These are phyloP conservation scores for Scedosporium boydii DNA, from an alignment of 2,329 filamentous ascomycete species.

Conservation along the genomic window DNA sequence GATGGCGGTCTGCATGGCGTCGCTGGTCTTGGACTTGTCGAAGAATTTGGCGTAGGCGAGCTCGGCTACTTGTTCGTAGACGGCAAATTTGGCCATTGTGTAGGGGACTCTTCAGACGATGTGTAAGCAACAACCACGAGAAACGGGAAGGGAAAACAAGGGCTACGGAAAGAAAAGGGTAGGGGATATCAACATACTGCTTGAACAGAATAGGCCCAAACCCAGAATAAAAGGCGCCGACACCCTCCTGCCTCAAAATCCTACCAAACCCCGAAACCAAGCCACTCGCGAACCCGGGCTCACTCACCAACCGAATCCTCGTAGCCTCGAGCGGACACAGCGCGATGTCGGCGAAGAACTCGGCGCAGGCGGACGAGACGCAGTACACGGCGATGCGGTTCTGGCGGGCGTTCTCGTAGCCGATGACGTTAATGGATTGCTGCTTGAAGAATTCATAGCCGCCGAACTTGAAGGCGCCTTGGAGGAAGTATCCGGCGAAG, in stretches of 20 bases:
- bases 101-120: slow-evolving; percentile 65
- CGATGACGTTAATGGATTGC: slow-evolving; percentile 71
- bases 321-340: slow-evolving; percentile 69
- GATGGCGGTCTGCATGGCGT: slow-evolving; percentile 63
- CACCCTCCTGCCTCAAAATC: slow-evolving; percentile 73
- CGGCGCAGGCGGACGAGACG: slow-evolving; percentile 54
- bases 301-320: too few relatives aligned
- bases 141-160: too few relatives aligned
- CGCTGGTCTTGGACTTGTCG: slow-evolving; percentile 62
- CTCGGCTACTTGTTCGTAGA: slow-evolving; percentile 82
- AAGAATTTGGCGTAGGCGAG: slow-evolving; percentile 50
- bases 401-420: slow-evolving; percentile 65
- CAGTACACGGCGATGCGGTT: slow-evolving; percentile 78
- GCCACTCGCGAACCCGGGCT: too few relatives aligned
- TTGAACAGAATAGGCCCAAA: slow-evolving; percentile 83
- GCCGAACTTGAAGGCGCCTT: slow-evolving; percentile 68
- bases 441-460: slow-evolving; percentile 97
- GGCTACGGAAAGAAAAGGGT: too few relatives aligned
- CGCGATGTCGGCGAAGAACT: slow-evolving; percentile 68
- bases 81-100: slow-evolving; percentile 92
- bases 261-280: slow-evolving; percentile 29
- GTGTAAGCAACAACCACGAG: too few relatives aligned
- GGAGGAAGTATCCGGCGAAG: slow-evolving; percentile 84
- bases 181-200: slow-evolving; percentile 42
- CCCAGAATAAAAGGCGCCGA: slow-evolving; percentile 82